Evolutionary conservation across 2,329 filamentous ascomycete species (phyloP).

Genomic region (Arthrobotrys sinensis): DNA sequence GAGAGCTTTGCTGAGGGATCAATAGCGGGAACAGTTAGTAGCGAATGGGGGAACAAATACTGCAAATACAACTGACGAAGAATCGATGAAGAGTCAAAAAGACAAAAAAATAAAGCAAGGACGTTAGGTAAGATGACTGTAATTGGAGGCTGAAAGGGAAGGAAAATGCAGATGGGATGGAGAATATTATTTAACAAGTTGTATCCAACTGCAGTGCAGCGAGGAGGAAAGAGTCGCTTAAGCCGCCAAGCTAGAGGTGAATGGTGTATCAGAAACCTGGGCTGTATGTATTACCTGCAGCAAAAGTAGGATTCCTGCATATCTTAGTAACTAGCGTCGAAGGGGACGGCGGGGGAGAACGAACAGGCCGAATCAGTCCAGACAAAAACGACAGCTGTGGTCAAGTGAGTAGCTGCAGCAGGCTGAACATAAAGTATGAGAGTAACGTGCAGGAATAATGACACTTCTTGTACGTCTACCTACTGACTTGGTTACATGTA

Average conservation of each 20-base stretch:
- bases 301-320: conserved; percentile 60
- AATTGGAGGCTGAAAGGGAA: conserved; percentile 46
- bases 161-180: conserved; percentile 16
- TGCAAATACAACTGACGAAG: background rate
- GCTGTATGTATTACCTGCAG: conserved; percentile 53
- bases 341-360: background rate
- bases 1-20: background rate
- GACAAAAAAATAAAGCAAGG: conserved; percentile 26
- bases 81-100: conserved; percentile 26
- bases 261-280: conserved; percentile 49
- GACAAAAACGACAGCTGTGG: background rate
- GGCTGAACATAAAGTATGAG: background rate
- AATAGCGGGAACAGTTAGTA: background rate
- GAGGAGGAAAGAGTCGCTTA: conserved; percentile 42
- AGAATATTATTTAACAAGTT: conserved; percentile 46
- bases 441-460: no score
- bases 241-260: conserved; percentile 37
- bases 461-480: background rate
- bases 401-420: conserved; percentile 17
- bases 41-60: conserved; percentile 4
- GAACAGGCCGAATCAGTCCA: background rate
- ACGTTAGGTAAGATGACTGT: conserved; percentile 13
- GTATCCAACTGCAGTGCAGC: background rate
- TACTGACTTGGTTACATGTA: background rate
- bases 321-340: conserved; percentile 39